Base-by-base conservation (phyloP, 495 filamentous ascomycete genomes). In the Viridothelium virens region DNA sequence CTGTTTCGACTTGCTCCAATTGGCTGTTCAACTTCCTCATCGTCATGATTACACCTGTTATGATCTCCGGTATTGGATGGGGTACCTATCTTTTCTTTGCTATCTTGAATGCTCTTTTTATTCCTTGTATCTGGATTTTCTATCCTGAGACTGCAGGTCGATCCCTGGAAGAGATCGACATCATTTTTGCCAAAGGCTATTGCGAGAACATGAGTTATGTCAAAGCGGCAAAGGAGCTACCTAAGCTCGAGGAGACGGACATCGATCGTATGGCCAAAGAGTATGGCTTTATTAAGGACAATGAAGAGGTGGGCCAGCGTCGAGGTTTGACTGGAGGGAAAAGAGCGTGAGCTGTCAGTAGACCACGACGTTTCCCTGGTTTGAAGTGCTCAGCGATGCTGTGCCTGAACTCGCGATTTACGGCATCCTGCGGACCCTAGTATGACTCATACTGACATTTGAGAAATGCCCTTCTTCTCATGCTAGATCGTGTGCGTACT, bases 61-160 rank as follows among this genome's bases (percentile, higher is more conserved):
- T 91, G 84, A 76, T 91, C 36, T 69, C 77, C 56, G 78, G 80
- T 63, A 90, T 91, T 64, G 74, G 80, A 62, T 93, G 89, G 89
- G 84, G 87, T 10, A 90, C 87, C 0, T 93, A 92, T 74, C 80
- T 91, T 44, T 89, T 92, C 83, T 92, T 91, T 73, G 88, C 88
- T 4, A 74, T 78, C 46, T 73, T 87, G 69, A 92, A 92, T 76
- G 85, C 81, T 61, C 76, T 76, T 69, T 90, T 91, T 80, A 74
- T 92, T 18, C 89, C 90, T 1, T 72, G 87, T 67, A 87, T 92
- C 76, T 90, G 83, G 76, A 85, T 91, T 77, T 89, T 88, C 77
- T 91, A 89, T 74, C 88, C 89, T 5, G 89, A 91, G 78, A 91
- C 87, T 1, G 83, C 83, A 10, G 76, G 80, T 46, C 85, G 89